Evolutionary conservation across 1,139 yeast species (phyloP).

Genomic region (Yamadazyma dushanensis): DNA sequence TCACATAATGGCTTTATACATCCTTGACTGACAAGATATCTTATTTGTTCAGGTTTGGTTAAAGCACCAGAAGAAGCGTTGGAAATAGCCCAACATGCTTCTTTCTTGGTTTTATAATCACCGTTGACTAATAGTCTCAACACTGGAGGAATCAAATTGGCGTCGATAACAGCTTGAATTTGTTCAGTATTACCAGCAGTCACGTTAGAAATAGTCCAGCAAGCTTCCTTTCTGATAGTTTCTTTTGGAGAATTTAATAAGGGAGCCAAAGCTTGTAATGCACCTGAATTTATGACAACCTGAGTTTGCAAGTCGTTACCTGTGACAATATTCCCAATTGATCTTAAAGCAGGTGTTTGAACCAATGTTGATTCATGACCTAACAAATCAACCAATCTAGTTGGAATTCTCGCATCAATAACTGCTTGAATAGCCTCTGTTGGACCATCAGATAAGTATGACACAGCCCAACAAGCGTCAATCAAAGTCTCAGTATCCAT

Average conservation of each 20-base stretch:
- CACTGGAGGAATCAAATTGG: slow-evolving; percentile 90
- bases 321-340: slow-evolving; percentile 96
- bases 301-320: slow-evolving; percentile 97
- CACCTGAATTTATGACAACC: slow-evolving; percentile 91
- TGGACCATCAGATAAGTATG: slow-evolving; percentile 91
- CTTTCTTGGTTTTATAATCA: slow-evolving; percentile 94
- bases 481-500: slow-evolving; percentile 90
- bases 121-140: slow-evolving; percentile 78
- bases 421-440: slow-evolving; percentile 95
- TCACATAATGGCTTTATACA: slow-evolving; percentile 98
- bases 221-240: slow-evolving; percentile 92
- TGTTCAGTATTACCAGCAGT: slow-evolving; percentile 97
- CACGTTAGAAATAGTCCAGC: slow-evolving; percentile 98
- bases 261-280: slow-evolving; percentile 79
- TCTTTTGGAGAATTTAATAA: slow-evolving; percentile 85
- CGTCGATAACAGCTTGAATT: slow-evolving; percentile 94
- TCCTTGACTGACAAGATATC: slow-evolving; percentile 90
- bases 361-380: slow-evolving; percentile 82
- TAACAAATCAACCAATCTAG: slow-evolving; percentile 86
- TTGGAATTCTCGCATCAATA: slow-evolving; percentile 93
- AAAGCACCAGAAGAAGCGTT: slow-evolving; percentile 97
- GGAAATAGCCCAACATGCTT: slow-evolving; percentile 99
- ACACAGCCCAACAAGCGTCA: slow-evolving; percentile 99
- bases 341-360: slow-evolving; percentile 96
- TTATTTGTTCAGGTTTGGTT: slow-evolving; percentile 87